A percentile compares a stretch with the other conserved stretches of the same genome.
Evolutionary conservation across 2,329 filamentous ascomycete species (phyloP).

Genomic region (Penicillium fuscoglaucum): DNA sequence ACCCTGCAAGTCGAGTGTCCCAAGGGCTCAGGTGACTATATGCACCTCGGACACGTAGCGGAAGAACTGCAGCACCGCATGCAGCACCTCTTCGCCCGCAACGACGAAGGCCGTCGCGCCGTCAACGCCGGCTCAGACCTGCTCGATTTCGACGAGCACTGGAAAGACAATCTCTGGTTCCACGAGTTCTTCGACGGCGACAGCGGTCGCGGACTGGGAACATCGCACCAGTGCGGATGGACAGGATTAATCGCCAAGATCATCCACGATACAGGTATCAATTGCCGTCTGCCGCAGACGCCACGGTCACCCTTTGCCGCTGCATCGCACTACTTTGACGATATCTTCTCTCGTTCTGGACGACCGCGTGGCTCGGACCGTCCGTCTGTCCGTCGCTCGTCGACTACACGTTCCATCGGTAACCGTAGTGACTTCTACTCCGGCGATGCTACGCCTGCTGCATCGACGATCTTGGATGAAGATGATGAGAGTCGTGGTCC

Average conservation of each 20-base stretch:
- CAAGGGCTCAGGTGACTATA: constrained; percentile 86
- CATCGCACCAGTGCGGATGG: constrained; percentile 95
- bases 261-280: constrained; percentile 94
- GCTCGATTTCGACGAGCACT: constrained; percentile 87
- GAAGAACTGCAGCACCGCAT: constrained; percentile 94
- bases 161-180: constrained; percentile 94
- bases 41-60: constrained; percentile 93
- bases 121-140: constrained; percentile 83
- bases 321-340: constrained; percentile 93
- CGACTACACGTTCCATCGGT: constrained; percentile 79
- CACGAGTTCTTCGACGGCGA: constrained; percentile 98
- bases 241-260: constrained; percentile 93
- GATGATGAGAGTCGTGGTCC: constrained; percentile 30
- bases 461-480: constrained; percentile 38
- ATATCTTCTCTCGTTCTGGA: constrained; percentile 66
- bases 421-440: constrained; percentile 74
- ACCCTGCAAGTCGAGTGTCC: constrained; percentile 89
- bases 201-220: constrained; percentile 81
- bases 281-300: constrained; percentile 87
- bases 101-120: constrained; percentile 81
- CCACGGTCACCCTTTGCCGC: constrained; percentile 81
- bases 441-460: constrained; percentile 29
- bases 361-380: constrained; percentile 47
- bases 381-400: constrained; percentile 70
- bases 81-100: constrained; percentile 84